These are phyloP conservation scores for Camellia lanceoleosa DNA, from an alignment of 148 eudicot genomes.

Conservation along the genomic window DNA sequence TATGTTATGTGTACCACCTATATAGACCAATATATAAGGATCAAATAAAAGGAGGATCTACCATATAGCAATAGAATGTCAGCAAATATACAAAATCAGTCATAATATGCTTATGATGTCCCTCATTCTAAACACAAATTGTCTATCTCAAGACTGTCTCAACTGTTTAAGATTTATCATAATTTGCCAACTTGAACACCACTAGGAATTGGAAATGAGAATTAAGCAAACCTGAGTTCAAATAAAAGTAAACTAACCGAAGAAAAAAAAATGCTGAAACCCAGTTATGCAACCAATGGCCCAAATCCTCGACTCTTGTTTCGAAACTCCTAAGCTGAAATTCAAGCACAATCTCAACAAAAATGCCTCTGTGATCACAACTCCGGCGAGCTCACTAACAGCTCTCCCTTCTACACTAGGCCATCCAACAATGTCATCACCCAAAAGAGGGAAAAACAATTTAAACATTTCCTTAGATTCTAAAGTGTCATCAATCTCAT, in stretches of 20 bases:
- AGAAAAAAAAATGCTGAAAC: conserved; percentile 34
- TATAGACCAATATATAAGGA: neutral
- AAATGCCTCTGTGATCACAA: conserved; percentile 46
- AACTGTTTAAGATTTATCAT: neutral
- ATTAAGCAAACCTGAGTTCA: neutral
- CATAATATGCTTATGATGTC: neutral
- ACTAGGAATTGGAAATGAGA: neutral
- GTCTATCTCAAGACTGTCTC: neutral
- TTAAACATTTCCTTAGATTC: conserved; percentile 16
- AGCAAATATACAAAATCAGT: neutral
- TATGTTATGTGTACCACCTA: neutral
- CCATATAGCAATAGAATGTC: neutral
- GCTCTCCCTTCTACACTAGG: conserved; percentile 26
- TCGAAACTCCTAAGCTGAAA: conserved; percentile 23
- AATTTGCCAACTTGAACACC: neutral
- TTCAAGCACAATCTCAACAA: conserved; percentile 48
- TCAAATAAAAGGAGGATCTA: neutral
- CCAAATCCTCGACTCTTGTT: conserved; percentile 38
- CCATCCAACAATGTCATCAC: conserved; percentile 30
- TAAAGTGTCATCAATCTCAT: conserved; percentile 2
- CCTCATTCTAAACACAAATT: neutral
- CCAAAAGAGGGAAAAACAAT: conserved; percentile 43
- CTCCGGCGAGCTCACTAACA: conserved; percentile 49
- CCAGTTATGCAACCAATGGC: conserved; percentile 46
- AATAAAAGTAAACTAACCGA: conserved; percentile 30